Percentiles rank a stretch among this genome's conserved stretches.
Evolutionary conservation across 2,329 filamentous ascomycete species (phyloP).

Genomic region (Ophiostoma angusticollis): DNA sequence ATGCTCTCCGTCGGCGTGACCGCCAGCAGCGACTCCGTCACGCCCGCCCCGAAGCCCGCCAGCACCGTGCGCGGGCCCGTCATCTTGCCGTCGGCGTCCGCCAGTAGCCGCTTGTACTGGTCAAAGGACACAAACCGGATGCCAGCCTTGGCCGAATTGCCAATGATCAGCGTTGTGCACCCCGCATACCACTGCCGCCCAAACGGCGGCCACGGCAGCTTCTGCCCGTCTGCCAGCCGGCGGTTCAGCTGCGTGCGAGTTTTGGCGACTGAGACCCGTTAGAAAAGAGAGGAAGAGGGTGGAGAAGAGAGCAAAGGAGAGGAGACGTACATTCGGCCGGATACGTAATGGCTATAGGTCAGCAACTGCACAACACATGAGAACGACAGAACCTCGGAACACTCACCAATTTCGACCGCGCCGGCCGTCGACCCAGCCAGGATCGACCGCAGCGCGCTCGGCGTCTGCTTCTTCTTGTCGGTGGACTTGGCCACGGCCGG

Average conservation of each 20-base stretch:
- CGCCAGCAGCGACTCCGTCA: slow-evolving; percentile 83
- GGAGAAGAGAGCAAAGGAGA: not conserved
- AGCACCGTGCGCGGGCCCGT: slow-evolving; percentile 83
- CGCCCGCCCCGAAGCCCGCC: slow-evolving; percentile 85
- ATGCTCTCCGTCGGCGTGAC: slow-evolving; percentile 97
- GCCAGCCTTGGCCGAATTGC: slow-evolving; percentile 91
- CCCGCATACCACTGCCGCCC: slow-evolving; percentile 94
- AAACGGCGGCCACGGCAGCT: slow-evolving; percentile 90
- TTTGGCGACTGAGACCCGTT: slow-evolving; percentile 58
- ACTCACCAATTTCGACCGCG: slow-evolving; percentile 76
- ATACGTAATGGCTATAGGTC: slow-evolving; percentile 62
- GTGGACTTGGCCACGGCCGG: slow-evolving; percentile 6
- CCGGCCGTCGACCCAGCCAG: slow-evolving; percentile 88
- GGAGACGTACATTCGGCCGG: slow-evolving; percentile 67
- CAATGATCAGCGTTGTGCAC: slow-evolving; percentile 91
- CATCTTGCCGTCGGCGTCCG: slow-evolving; percentile 75
- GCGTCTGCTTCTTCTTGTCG: slow-evolving; percentile 32
- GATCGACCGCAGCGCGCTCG: slow-evolving; percentile 77
- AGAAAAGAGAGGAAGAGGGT: slow-evolving; percentile 4
- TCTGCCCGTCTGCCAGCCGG: slow-evolving; percentile 65
- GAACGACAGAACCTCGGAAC: not conserved
- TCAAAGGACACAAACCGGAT: slow-evolving; percentile 96
- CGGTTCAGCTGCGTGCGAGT: slow-evolving; percentile 89
- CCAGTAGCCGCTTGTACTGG: slow-evolving; percentile 73
- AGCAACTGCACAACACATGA: slow-evolving; percentile 12